Evolutionary conservation across 2,329 filamentous ascomycete species (phyloP), one percentile per base, ranked within the genome.

Genomic region (Leptodontidium sp.): DNA sequence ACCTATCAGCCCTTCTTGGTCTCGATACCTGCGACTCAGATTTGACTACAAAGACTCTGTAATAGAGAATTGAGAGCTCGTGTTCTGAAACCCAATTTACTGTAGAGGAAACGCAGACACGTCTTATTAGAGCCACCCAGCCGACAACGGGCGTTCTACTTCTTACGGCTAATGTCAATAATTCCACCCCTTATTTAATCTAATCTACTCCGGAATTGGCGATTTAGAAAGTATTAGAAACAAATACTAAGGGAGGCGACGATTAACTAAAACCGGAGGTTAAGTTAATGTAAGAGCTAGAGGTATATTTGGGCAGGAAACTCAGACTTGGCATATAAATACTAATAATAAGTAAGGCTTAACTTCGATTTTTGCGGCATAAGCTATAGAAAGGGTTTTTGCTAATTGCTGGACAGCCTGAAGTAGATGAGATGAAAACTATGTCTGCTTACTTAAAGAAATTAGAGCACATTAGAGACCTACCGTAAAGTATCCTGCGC

Each of bases 301-400:
- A n/a, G n/a, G n/a, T n/a, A n/a, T n/a, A n/a, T n/a, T n/a, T n/a
- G n/a, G n/a, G n/a, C n/a, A n/a, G n/a, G n/a, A n/a, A n/a, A n/a
- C n/a, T n/a, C 17, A 57, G 15, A 57, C 32, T 57, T 57, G 29
- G 32, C 29, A 38, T 21, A 57, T 5, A 57, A 57, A 57, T 57
- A 38, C 32, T 57, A 57, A 57, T 15, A 57, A 38, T 8, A 57
- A 38, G 15, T 15, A 38, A 57, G 53, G 15, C 29, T 38, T 15
- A 49, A 50, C 40, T 66, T 66, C 53, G 55, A 40, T 15, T 47
- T 59, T 40, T 66, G 64, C 64, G 53, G 21, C n/a, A 49, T n/a
- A 47, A 53, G 55, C 53, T 66, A 52, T 15, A 66, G 21, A 61
- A 49, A 38, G 53, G 52, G 26, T 55, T 66, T 52, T 61, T 66